Percentiles rank a stretch among this genome's conserved stretches.
These are phyloP conservation scores for Neurospora sp. DNA, from an alignment of 495 filamentous ascomycete species.

Conservation along the genomic window DNA sequence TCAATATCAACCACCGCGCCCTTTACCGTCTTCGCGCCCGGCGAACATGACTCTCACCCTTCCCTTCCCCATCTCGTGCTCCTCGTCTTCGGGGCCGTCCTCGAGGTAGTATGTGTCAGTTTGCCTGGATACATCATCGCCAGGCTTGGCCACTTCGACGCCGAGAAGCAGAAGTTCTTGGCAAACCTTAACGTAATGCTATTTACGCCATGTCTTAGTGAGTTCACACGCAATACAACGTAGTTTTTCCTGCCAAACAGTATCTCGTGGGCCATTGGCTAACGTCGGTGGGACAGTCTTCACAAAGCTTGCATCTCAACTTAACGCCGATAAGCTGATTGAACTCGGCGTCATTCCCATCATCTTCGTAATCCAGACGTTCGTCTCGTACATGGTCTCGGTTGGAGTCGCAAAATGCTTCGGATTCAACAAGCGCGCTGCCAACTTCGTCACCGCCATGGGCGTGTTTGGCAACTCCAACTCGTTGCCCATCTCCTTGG, in stretches of 20 bases:
- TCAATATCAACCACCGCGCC: slow-evolving; percentile 13
- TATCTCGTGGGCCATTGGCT: background rate
- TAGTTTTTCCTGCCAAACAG: background rate
- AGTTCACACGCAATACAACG: slow-evolving; percentile 18
- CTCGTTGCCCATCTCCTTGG: slow-evolving; percentile 91
- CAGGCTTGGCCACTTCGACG: slow-evolving; percentile 80
- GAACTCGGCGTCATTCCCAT: slow-evolving; percentile 89
- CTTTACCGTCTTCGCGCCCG: slow-evolving; percentile 18
- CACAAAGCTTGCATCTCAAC: slow-evolving; percentile 91
- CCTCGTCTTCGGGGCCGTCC: slow-evolving; percentile 89
- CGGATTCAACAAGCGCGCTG: slow-evolving; percentile 69
- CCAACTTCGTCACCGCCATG: slow-evolving; percentile 95
- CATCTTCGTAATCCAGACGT: slow-evolving; percentile 81
- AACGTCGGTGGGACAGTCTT: slow-evolving; percentile 54
- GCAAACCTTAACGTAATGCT: slow-evolving; percentile 89
- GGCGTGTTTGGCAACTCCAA: slow-evolving; percentile 98
- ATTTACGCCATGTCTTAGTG: slow-evolving; percentile 95
- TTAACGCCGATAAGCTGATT: slow-evolving; percentile 77
- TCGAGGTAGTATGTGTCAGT: slow-evolving; percentile 93
- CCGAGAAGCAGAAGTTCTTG: slow-evolving; percentile 88
- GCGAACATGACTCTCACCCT: slow-evolving; percentile 40
- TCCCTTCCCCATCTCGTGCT: slow-evolving; percentile 66
- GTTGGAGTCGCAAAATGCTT: slow-evolving; percentile 58
- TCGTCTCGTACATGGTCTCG: slow-evolving; percentile 72
- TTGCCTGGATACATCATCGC: slow-evolving; percentile 94